A percentile compares a stretch with the other conserved stretches of the same genome.
Evolutionary conservation across 2,329 filamentous ascomycete species (phyloP).

Genomic region (Diaporthe australafricana): DNA sequence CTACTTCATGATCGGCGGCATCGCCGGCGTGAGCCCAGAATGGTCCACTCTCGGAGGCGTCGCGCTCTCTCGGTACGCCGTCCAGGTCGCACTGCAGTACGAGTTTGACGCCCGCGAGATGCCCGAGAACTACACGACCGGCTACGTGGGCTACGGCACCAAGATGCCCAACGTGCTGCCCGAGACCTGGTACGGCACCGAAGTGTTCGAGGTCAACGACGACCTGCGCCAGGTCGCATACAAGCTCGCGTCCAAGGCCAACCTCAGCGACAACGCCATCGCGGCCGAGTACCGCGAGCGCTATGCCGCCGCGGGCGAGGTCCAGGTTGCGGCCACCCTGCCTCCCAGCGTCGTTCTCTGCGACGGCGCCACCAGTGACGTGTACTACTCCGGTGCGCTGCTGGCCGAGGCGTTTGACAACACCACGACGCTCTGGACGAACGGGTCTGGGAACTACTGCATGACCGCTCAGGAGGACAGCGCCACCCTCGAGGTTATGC

Average conservation of each 20-base stretch:
- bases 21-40: slow-evolving; percentile 80
- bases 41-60: slow-evolving; percentile 74
- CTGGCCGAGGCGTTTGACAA: slow-evolving; percentile 74
- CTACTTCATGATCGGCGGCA: slow-evolving; percentile 79
- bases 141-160: slow-evolving; percentile 75
- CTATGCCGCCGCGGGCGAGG: slow-evolving; percentile 57
- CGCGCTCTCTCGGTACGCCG: slow-evolving; percentile 75
- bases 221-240: slow-evolving; percentile 66
- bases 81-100: slow-evolving; percentile 82
- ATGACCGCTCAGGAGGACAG: slow-evolving; percentile 81
- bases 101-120: slow-evolving; percentile 80
- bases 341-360: slow-evolving; percentile 71
- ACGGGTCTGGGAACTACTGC: slow-evolving; percentile 76
- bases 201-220: slow-evolving; percentile 75
- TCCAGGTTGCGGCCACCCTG: slow-evolving; percentile 55
- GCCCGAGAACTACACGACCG: slow-evolving; percentile 72
- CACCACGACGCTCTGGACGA: slow-evolving; percentile 72
- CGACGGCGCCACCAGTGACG: slow-evolving; percentile 77
- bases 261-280: slow-evolving; percentile 61
- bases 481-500: slow-evolving; percentile 73
- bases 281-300: slow-evolving; percentile 65
- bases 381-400: slow-evolving; percentile 74
- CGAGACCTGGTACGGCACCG: slow-evolving; percentile 71
- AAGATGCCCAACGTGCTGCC: slow-evolving; percentile 68
- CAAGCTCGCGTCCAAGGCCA: slow-evolving; percentile 61